Conservation (phyloP, 2,329 filamentous ascomycete genomes). For the Blumeria graminis region DNA sequence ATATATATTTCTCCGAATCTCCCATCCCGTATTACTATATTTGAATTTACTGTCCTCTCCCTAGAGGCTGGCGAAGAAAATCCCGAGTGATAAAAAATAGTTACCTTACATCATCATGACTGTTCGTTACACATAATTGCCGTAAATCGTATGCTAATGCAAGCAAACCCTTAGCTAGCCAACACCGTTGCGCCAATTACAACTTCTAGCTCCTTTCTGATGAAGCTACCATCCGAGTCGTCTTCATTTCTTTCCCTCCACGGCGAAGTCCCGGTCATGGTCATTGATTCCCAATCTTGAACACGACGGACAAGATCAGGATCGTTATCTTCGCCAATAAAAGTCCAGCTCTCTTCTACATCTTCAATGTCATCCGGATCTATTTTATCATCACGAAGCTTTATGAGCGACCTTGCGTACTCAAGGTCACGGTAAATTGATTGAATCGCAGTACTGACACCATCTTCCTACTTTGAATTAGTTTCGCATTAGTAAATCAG, state of each 20-base stretch:
- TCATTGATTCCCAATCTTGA: constrained; percentile 14
- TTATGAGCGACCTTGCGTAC: constrained; percentile 68
- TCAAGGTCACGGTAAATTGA: constrained; percentile 87
- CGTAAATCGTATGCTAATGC: too few species aligned
- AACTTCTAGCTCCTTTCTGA: background rate
- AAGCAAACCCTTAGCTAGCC: too few species aligned
- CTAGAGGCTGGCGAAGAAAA: too few species aligned
- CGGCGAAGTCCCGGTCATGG: constrained; percentile 7
- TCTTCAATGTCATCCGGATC: constrained; percentile 30
- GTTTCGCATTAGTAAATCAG: background rate
- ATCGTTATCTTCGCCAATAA: constrained; percentile 34
- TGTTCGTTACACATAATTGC: too few species aligned
- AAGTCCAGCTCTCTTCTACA: constrained; percentile 70
- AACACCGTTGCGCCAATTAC: too few species aligned
- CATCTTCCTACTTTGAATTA: constrained; percentile 43
- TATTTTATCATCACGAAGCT: constrained; percentile 32
- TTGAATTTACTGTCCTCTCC: too few species aligned
- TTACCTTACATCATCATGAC: too few species aligned
- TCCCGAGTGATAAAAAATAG: too few species aligned
- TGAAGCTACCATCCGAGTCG: background rate
- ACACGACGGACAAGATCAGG: constrained; percentile 13
- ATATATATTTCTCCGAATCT: too few species aligned
- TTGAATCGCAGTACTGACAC: constrained; percentile 75
- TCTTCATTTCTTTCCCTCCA: background rate
- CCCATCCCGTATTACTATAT: too few species aligned